These are phyloP conservation scores for Apiotrichum porosum DNA, from an alignment of 1,284 basidiomycete species.

Conservation along the genomic window DNA sequence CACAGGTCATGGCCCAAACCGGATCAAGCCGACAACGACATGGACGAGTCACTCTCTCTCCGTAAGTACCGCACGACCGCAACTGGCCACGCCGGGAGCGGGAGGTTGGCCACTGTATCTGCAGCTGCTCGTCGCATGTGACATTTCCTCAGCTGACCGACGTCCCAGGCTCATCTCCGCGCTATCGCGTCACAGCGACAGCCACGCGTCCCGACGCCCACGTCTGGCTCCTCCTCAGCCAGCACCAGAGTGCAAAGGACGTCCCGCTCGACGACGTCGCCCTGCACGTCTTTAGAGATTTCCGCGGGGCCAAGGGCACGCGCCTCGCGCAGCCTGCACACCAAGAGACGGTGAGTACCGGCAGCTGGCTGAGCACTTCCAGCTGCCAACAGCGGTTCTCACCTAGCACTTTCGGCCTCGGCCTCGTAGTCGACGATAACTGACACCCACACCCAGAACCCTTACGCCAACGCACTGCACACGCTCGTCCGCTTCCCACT, in stretches of 20 bases:
- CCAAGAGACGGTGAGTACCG: slow-evolving; percentile 9
- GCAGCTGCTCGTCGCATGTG: too few species aligned
- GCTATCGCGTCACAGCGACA: slow-evolving; percentile 21
- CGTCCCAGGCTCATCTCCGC: slow-evolving; percentile 11
- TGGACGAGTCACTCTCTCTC: neutral
- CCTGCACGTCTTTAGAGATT: slow-evolving; percentile 54
- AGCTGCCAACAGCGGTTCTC: too few species aligned
- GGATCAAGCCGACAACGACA: neutral
- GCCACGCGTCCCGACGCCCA: slow-evolving; percentile 33
- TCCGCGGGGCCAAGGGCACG: slow-evolving; percentile 5
- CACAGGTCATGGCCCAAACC: slow-evolving; percentile 56
- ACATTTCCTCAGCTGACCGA: too few species aligned
- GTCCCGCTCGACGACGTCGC: slow-evolving; percentile 64
- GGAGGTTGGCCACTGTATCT: too few species aligned
- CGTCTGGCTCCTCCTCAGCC: slow-evolving; percentile 74
- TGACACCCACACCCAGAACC: slow-evolving; percentile 11
- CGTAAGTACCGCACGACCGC: too few species aligned
- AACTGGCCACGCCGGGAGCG: too few species aligned
- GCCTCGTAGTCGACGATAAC: too few species aligned
- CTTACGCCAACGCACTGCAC: slow-evolving; percentile 72
- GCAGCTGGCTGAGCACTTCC: too few species aligned
- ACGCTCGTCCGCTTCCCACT: slow-evolving; percentile 53
- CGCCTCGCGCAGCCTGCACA: slow-evolving; percentile 1
- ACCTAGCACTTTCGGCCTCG: too few species aligned
- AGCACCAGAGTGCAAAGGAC: slow-evolving; percentile 62